Evolutionary conservation across 2,329 filamentous ascomycete species (phyloP).

Genomic region (Alternaria angustiovoidea): DNA sequence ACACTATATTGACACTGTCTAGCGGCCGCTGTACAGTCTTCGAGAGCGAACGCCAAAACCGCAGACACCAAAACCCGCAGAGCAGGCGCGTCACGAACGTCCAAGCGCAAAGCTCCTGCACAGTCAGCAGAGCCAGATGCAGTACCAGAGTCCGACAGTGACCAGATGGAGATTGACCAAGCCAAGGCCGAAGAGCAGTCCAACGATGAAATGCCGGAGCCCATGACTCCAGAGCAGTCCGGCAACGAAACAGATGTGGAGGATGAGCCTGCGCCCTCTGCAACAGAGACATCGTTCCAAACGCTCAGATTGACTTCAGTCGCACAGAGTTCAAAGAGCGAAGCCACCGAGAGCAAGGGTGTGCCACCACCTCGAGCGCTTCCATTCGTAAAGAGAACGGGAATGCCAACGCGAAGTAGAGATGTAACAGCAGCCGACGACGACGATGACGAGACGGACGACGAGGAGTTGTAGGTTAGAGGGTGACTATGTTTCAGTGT

Average conservation of each 20-base stretch:
- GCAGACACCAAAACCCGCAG: conserved; percentile 39
- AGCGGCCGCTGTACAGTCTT: conserved; percentile 42
- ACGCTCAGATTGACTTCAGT: conserved; percentile 22
- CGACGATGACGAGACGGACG: conserved; percentile 48
- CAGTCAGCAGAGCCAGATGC: conserved; percentile 33
- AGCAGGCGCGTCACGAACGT: conserved; percentile 43
- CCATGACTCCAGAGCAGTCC: conserved; percentile 46
- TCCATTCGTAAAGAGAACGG: conserved; percentile 38
- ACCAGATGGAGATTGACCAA: conserved; percentile 45
- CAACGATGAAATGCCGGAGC: conserved; percentile 32
- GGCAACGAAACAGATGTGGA: conserved; percentile 50
- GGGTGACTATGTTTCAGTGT: background rate
- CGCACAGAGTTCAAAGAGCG: background rate
- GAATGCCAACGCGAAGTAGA: background rate
- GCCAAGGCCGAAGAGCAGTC: conserved; percentile 37
- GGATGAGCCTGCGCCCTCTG: conserved; percentile 26
- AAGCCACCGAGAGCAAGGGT: conserved; percentile 9
- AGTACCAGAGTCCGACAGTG: conserved; percentile 38
- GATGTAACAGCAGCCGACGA: conserved; percentile 2
- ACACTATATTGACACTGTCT: background rate
- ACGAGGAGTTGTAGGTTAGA: conserved; percentile 44
- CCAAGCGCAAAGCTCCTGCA: conserved; percentile 47
- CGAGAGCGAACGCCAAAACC: conserved; percentile 34
- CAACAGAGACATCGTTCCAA: conserved; percentile 25
- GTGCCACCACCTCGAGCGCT: conserved; percentile 48